Evolutionary conservation across 1,284 basidiomycete genomes (phyloP).

Genomic region (Neolentinus lepideus): DNA sequence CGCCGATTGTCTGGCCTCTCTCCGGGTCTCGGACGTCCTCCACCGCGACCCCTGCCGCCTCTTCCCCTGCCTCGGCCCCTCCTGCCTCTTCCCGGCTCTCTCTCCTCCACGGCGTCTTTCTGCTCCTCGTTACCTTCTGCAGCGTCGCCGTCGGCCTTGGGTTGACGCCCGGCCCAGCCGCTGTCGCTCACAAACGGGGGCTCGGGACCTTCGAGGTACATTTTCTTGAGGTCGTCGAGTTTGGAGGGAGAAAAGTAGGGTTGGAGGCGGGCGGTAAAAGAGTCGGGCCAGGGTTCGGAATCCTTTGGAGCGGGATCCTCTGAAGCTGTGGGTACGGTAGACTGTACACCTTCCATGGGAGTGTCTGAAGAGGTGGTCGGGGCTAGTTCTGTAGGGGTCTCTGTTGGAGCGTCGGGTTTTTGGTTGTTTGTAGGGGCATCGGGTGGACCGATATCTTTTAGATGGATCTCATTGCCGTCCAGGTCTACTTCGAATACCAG

Average conservation of each 20-base stretch:
- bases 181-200: slow-evolving; percentile 59
- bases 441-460: slow-evolving; percentile 72
- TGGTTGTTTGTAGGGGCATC: slow-evolving; percentile 29
- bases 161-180: slow-evolving; percentile 53
- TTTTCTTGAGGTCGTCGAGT: slow-evolving; percentile 57
- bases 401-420: neutral
- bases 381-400: neutral
- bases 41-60: slow-evolving; percentile 28
- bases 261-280: slow-evolving; percentile 47
- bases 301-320: slow-evolving; percentile 10
- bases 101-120: slow-evolving; percentile 30
- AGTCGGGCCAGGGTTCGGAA: slow-evolving; percentile 51
- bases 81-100: slow-evolving; percentile 34
- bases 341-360: neutral
- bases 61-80: slow-evolving; percentile 38
- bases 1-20: slow-evolving; percentile 59
- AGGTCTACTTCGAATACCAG: slow-evolving; percentile 85
- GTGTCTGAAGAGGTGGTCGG: neutral
- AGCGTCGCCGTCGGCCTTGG: slow-evolving; percentile 17
- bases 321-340: slow-evolving; percentile 6
- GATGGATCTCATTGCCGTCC: slow-evolving; percentile 69
- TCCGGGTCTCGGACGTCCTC: slow-evolving; percentile 26
- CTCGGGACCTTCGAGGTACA: slow-evolving; percentile 73
- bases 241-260: slow-evolving; percentile 57
- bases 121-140: slow-evolving; percentile 20